Conservation (phyloP, 2,329 filamentous ascomycete genomes). For the Aureobasidium sp. region DNA sequence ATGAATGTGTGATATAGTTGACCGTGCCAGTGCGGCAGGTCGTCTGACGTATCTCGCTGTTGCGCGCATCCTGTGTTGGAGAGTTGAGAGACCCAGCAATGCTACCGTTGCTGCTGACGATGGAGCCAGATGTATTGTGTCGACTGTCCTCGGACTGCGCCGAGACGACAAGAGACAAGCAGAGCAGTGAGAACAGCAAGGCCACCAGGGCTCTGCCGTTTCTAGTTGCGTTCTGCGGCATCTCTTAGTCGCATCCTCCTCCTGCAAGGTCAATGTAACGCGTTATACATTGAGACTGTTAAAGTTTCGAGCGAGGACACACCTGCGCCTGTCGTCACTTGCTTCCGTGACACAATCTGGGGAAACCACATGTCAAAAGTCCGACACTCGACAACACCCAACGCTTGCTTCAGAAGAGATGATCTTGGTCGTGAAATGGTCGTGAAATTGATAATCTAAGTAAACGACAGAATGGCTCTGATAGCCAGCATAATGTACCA, state of each 20-base stretch:
- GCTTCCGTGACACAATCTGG: background rate
- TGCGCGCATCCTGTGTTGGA: background rate
- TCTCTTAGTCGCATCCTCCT: conserved; percentile 12
- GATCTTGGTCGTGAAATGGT: conserved; percentile 7
- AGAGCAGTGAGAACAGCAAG: background rate
- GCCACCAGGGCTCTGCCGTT: conserved; percentile 10
- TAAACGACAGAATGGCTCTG: conserved; percentile 16
- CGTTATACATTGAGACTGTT: background rate
- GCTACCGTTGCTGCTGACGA: background rate
- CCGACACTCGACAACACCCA: too few relatives aligned
- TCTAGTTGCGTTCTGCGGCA: conserved; percentile 4
- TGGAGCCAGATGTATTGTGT: conserved; percentile 6
- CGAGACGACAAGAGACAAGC: background rate
- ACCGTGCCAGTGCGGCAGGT: conserved; percentile 55
- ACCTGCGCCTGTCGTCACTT: conserved; percentile 10
- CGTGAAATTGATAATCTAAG: conserved; percentile 14
- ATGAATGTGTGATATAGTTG: conserved; percentile 73
- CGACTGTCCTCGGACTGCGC: conserved; percentile 4
- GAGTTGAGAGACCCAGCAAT: background rate
- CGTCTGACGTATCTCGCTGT: conserved; percentile 15
- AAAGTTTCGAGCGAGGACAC: too few relatives aligned
- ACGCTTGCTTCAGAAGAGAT: too few relatives aligned
- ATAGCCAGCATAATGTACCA: conserved; percentile 8
- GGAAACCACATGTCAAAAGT: background rate
- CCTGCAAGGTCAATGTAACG: conserved; percentile 1